These are phyloP conservation scores for Fonsecaea monophora DNA, from an alignment of 2,329 filamentous ascomycete genomes.

Conservation along the genomic window DNA sequence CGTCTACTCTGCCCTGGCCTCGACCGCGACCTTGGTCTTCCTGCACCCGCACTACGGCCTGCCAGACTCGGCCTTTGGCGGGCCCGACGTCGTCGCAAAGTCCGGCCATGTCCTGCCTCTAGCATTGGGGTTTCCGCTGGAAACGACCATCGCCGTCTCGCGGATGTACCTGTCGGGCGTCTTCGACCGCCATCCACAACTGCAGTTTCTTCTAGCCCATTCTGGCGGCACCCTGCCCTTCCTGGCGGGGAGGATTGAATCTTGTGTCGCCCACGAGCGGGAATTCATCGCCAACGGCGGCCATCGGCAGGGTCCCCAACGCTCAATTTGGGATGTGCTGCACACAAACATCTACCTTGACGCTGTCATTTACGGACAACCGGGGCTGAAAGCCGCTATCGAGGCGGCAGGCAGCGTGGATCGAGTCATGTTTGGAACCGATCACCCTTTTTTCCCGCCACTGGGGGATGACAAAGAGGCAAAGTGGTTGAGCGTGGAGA, in stretches of 20 bases:
- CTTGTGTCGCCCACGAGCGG: conserved; percentile 82
- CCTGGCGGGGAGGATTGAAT: conserved; percentile 85
- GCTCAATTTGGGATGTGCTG: conserved; percentile 68
- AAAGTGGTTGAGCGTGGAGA: conserved; percentile 56
- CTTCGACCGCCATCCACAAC: conserved; percentile 73
- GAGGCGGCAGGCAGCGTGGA: conserved; percentile 64
- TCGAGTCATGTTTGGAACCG: conserved; percentile 53
- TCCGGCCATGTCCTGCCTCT: conserved; percentile 90
- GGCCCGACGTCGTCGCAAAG: conserved; percentile 68
- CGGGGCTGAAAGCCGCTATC: conserved; percentile 74
- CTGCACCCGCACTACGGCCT: conserved; percentile 92
- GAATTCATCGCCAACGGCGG: conserved; percentile 71
- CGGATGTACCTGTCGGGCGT: conserved; percentile 87
- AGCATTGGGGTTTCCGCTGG: conserved; percentile 85
- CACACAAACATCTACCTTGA: conserved; percentile 84
- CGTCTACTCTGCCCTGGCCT: conserved; percentile 73
- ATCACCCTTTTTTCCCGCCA: conserved; percentile 56
- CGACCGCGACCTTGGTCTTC: conserved; percentile 72
- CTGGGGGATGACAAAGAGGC: conserved; percentile 43
- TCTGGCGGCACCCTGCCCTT: conserved; percentile 89
- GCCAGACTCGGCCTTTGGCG: conserved; percentile 80
- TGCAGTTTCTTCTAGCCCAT: conserved; percentile 82
- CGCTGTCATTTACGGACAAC: conserved; percentile 64
- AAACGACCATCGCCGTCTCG: conserved; percentile 88
- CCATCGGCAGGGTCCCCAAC: conserved; percentile 64